Conservation (phyloP, 176 grass and related monocot species). For the Olyra latifolia region DNA sequence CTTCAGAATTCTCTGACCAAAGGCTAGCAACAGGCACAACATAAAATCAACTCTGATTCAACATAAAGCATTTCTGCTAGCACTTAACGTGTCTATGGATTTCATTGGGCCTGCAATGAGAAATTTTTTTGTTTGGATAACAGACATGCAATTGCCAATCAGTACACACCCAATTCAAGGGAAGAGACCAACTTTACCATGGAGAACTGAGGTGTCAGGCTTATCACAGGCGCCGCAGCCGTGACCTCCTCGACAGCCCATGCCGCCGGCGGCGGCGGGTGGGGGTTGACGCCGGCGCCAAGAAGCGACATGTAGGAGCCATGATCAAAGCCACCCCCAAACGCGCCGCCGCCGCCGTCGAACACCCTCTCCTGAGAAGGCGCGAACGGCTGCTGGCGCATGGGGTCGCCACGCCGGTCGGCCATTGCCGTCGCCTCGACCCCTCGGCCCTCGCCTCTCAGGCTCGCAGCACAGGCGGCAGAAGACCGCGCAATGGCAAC, state of each 20-base stretch:
- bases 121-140: too few relatives aligned
- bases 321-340: slow-evolving; percentile 35
- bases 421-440: slow-evolving; percentile 26
- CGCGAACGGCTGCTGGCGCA: slow-evolving; percentile 37
- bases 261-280: background rate
- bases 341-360: slow-evolving; percentile 42
- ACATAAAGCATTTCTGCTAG: background rate
- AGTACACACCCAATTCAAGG: background rate
- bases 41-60: background rate
- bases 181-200: slow-evolving; percentile 28
- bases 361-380: slow-evolving; percentile 38
- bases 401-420: slow-evolving; percentile 12
- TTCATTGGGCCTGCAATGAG: background rate
- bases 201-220: slow-evolving; percentile 35
- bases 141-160: too few relatives aligned
- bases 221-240: background rate
- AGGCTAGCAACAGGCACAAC: background rate
- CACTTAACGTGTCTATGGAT: background rate
- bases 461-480: background rate
- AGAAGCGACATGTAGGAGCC: slow-evolving; percentile 46
- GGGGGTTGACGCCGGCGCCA: slow-evolving; percentile 17
- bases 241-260: slow-evolving; percentile 36
- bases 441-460: slow-evolving; percentile 12
- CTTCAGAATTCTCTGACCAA: background rate
- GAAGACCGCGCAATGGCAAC: background rate